phyloP scores from a whole-genome alignment of 495 filamentous ascomycete species.

The Tetracladium setigerum region DNA sequence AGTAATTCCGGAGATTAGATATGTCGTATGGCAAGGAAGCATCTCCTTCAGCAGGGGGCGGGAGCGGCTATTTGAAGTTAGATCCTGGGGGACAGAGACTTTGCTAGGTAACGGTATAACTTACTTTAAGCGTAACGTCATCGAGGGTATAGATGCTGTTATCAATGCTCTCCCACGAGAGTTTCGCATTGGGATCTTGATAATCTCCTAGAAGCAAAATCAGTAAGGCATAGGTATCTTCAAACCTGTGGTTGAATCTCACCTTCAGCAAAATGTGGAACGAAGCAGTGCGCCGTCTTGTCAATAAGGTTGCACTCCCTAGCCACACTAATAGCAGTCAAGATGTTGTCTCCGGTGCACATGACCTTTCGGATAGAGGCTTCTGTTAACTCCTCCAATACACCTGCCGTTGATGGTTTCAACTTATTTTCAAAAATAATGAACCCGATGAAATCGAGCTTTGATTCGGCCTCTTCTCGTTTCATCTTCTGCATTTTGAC shows the following conservation, averaged over 20 bases:
- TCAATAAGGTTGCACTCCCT: conserved; percentile 85
- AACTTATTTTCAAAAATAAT: conserved; percentile 99
- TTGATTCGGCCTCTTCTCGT: conserved; percentile 71
- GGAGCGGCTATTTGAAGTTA: conserved; percentile 54
- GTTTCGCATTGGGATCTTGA: conserved; percentile 56
- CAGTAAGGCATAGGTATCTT: not conserved
- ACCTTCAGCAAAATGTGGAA: conserved; percentile 81
- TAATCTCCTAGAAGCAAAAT: conserved; percentile 39
- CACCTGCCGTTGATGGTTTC: conserved; percentile 69
- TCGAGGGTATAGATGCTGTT: conserved; percentile 70
- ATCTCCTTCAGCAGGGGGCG: conserved; percentile 60
- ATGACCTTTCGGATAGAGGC: conserved; percentile 89
- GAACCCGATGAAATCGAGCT: conserved; percentile 84
- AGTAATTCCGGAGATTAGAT: conserved; percentile 71
- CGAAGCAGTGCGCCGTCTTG: conserved; percentile 75
- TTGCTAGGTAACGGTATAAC: conserved; percentile 1
- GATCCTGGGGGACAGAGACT: not conserved
- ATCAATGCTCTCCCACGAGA: conserved; percentile 90
- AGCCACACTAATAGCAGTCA: conserved; percentile 94
- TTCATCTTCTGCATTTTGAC: conserved; percentile 91
- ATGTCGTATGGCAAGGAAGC: conserved; percentile 80
- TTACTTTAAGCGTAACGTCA: conserved; percentile 63
- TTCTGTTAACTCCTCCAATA: conserved; percentile 74
- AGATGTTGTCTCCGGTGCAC: conserved; percentile 98
- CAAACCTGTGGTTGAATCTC: conserved; percentile 2